Base-by-base conservation (phyloP, 805 yeast genomes). In the Tetrapisispora arboricola region DNA sequence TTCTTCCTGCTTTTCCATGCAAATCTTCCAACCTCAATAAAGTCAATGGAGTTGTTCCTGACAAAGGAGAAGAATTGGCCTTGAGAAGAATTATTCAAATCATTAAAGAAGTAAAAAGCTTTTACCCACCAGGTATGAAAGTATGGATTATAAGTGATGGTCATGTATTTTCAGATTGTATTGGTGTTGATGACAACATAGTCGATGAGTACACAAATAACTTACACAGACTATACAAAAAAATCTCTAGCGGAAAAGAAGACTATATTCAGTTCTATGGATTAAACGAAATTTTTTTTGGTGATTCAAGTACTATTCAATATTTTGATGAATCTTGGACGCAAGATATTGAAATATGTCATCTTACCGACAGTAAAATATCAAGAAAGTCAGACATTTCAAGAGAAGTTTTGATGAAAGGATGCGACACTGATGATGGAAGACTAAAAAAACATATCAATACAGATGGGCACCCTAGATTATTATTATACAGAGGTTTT, bases 1-100 rank as follows among this genome's bases (percentile, higher is more conserved):
- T 75, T 8, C 59, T 76, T 38, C 82, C 82, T 6, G 82, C 82
- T 0, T 76, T 76, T 45, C 82, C 82, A 9, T 76, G 81, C 50
- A 76, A 76, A 52, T 72, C 80, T 0, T 74, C 80, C n/a, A 76
- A 76, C 48, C 41, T 53, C 24, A 65, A 70, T 27, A 76, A 76
- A 50, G 81, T 76, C 3, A 61, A 65, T 28, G 69, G 72, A 6
- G 43, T 52, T 16, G 50, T 55, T 33, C 82, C 82, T 6, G 82
- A 76, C 48, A 68, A 68, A 54, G 82, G 81, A 27, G 72, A 68
- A 47, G 70, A 65, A 41, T 43, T 67, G 11, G 71, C 71, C 2
- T 49, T 68, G 39, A 60, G 55, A 51, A 62, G 68, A 43, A 50
- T 68, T 33, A 54, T 65, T n/a, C 44, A 57, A 24, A 55, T 60